Base-by-base conservation (phyloP, 1,284 basidiomycete genomes). In the Cryptococcus neoformans region DNA sequence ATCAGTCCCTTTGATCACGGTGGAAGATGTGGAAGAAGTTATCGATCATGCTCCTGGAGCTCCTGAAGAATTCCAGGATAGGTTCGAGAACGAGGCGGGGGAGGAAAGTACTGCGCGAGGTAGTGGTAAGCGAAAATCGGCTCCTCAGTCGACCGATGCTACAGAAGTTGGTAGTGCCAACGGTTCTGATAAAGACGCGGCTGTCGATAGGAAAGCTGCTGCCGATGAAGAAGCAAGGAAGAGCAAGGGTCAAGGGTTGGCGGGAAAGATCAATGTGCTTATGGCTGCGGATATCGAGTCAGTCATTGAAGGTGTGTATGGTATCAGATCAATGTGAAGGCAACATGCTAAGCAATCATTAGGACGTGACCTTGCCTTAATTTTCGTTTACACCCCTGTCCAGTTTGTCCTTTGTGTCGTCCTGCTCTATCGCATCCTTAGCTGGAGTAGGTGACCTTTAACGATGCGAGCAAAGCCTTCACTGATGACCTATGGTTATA, bases 261-360 rank as follows among this genome's bases (percentile, higher is more conserved):
- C 79, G 9, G 84, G 84, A 2, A 83, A 82, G 63, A 83, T 87
- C 63, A 86, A 86, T 62, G 86, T 85, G 50, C 64, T 79, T 46
- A 77, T 78, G 63, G 69, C 74, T 11, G 64, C 72, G 37, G 77
- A 79, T 56, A 69, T 78, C 17, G 73, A 76, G 44, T 64, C 68
- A n/a, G 62, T 78, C 41, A 58, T 74, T n/a, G 73, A 77, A 46
- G 74, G 70, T 66, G 41, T 59, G 63, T 52, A 28, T 28, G 28
- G 40, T 12, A n/a, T 9, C 11, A 42, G 5, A 11, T 35, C 28
- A 6, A 21, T 37, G 1, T 21, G 52, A 9, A 37, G 16, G 14
- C 8, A 14, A 36, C 8, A 35, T 58, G 56, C 59, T 65, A 52
- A 64, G 39, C 0, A 47, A 46, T n/a, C 28, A 37, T 2, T 45